Conservation (phyloP, 305 asterid species). For the Euphrasia arctica region DNA sequence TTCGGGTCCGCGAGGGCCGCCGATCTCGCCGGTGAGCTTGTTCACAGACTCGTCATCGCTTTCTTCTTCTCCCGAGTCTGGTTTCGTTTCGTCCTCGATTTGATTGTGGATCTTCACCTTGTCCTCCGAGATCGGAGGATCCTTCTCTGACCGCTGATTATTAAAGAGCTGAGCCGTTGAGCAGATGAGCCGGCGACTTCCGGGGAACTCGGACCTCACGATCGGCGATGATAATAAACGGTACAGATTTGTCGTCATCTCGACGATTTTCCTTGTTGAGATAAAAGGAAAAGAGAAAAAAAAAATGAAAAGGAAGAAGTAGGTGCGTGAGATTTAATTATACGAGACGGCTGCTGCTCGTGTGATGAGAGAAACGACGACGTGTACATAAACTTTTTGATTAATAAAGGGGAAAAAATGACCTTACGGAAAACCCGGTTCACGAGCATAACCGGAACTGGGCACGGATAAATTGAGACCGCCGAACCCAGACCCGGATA, state of each 20-base stretch:
- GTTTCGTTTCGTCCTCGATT: slow-evolving; percentile 29
- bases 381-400: too few species aligned
- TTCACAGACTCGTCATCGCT: slow-evolving; percentile 33
- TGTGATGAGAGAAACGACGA: too few species aligned
- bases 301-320: too few species aligned
- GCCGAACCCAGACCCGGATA: too few species aligned
- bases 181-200: slow-evolving; percentile 44
- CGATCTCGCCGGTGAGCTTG: slow-evolving; percentile 64
- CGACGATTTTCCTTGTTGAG: not conserved
- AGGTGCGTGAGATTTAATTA: too few species aligned
- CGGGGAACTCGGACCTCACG: slow-evolving; percentile 34
- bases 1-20: slow-evolving; percentile 93
- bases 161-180: slow-evolving; percentile 45
- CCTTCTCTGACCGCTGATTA: slow-evolving; percentile 31
- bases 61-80: slow-evolving; percentile 25
- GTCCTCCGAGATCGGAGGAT: slow-evolving; percentile 25
- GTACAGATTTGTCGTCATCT: slow-evolving; percentile 56
- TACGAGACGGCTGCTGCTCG: too few species aligned
- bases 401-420: too few species aligned
- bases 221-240: slow-evolving; percentile 37
- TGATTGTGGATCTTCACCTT: slow-evolving; percentile 27
- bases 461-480: too few species aligned
- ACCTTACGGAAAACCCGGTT: too few species aligned
- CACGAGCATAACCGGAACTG: too few species aligned
- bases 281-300: not conserved